Conservation (phyloP, 2,329 filamentous ascomycete species). For the Tolypocladium paradoxum region DNA sequence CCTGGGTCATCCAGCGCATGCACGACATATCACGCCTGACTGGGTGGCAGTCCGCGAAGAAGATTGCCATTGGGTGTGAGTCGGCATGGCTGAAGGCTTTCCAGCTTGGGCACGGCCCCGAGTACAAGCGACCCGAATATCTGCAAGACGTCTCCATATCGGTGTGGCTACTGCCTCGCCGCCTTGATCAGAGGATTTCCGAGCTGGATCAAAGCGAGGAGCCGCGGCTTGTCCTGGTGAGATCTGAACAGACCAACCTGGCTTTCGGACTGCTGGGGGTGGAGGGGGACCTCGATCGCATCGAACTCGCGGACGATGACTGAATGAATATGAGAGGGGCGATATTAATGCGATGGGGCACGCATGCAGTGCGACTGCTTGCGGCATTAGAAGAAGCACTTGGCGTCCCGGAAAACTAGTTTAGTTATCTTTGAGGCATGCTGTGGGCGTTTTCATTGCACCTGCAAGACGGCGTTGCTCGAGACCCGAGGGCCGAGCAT, state of each 20-base stretch:
- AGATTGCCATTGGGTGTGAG: conserved; percentile 79
- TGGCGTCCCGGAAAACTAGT: background rate
- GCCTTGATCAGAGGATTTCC: conserved; percentile 40
- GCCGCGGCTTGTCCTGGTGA: conserved; percentile 45
- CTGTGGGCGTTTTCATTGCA: background rate
- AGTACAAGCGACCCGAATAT: conserved; percentile 46
- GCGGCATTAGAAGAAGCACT: background rate
- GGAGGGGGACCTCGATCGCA: conserved; percentile 61
- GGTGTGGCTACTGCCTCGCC: conserved; percentile 39
- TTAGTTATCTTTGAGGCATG: background rate
- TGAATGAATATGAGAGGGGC: conserved; percentile 2
- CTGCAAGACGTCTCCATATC: conserved; percentile 22
- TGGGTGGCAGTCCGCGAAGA: conserved; percentile 74
- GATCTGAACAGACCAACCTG: conserved; percentile 56
- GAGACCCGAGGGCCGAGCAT: background rate
- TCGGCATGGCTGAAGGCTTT: conserved; percentile 70
- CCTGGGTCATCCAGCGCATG: conserved; percentile 66
- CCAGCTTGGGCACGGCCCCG: conserved; percentile 63
- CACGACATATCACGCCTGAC: conserved; percentile 68
- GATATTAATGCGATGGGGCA: background rate
- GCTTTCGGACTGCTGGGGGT: conserved; percentile 69
- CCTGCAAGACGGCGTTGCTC: background rate
- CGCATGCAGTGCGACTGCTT: background rate
- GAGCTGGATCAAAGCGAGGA: conserved; percentile 32
- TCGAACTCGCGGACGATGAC: conserved; percentile 40